Evolutionary conservation across 345 rosid genomes (phyloP).

Genomic region (Mangifera indica): DNA sequence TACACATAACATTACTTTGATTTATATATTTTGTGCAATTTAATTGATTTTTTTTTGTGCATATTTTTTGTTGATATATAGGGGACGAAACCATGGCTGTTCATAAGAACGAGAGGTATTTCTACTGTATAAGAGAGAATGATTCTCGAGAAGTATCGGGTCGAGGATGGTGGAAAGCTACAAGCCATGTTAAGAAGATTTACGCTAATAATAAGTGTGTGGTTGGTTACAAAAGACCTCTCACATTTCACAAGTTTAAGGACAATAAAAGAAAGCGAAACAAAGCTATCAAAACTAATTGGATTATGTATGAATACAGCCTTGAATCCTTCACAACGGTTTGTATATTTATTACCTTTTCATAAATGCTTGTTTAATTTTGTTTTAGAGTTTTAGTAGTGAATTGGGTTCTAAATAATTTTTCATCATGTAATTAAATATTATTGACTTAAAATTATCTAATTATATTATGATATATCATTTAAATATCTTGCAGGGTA

Average conservation of each 20-base stretch:
- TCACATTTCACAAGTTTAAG: constrained; percentile 36
- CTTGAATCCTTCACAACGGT: background rate
- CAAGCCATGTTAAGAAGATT: constrained; percentile 42
- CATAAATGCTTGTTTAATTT: too few species aligned
- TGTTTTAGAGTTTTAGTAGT: too few species aligned
- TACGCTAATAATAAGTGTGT: constrained; percentile 10
- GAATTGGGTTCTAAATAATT: too few species aligned
- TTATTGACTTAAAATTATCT: too few species aligned
- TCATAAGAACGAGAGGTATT: constrained; percentile 24
- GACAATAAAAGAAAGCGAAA: constrained; percentile 24
- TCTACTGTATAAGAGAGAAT: constrained; percentile 26
- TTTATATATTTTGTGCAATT: background rate
- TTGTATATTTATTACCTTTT: background rate
- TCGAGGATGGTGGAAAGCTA: constrained; percentile 52
- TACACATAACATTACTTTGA: too few species aligned
- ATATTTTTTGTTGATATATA: background rate
- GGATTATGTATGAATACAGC: constrained; percentile 21
- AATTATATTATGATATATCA: too few species aligned
- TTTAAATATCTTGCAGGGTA: too few species aligned
- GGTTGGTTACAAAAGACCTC: constrained; percentile 29
- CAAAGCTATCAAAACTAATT: constrained; percentile 20
- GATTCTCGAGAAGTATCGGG: constrained; percentile 41
- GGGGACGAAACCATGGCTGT: constrained; percentile 18
- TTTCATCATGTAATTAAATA: too few species aligned
- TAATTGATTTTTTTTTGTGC: too few species aligned